phyloP scores from a whole-genome alignment of 2,329 filamentous ascomycete species.

The Beauveria scarabaeidicola region DNA sequence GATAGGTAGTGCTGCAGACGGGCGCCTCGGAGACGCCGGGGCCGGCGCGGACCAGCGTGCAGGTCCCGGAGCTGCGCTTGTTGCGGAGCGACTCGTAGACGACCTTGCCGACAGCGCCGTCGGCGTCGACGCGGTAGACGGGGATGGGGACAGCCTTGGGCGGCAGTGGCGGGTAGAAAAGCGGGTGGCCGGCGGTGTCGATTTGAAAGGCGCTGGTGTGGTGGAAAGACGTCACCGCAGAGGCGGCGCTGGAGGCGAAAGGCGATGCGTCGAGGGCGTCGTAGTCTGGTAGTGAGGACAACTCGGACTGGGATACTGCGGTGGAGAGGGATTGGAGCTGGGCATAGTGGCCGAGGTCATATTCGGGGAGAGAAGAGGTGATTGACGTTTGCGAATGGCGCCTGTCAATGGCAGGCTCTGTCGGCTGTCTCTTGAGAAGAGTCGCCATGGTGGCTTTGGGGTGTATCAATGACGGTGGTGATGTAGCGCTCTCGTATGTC shows the following conservation, averaged over 20 bases:
- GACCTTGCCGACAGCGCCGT: constrained; percentile 28
- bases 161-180: constrained; percentile 34
- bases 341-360: constrained; percentile 16
- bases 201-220: constrained; percentile 41
- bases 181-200: constrained; percentile 35
- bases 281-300: constrained; percentile 17
- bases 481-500: background rate
- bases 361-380: constrained; percentile 21
- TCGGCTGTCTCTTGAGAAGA: background rate
- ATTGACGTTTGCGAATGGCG: background rate
- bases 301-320: constrained; percentile 19
- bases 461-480: background rate
- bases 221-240: constrained; percentile 24
- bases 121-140: constrained; percentile 31
- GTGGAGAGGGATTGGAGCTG: constrained; percentile 20
- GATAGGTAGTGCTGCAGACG: constrained; percentile 46
- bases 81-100: constrained; percentile 45
- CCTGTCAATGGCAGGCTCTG: background rate
- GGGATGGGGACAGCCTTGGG: constrained; percentile 31
- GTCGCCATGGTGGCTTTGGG: constrained; percentile 13
- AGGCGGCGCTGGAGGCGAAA: background rate
- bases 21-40: constrained; percentile 22
- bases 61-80: constrained; percentile 36
- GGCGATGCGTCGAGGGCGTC: background rate
- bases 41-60: constrained; percentile 37